Percentiles rank a stretch among this genome's conserved stretches.
phyloP scores from a whole-genome alignment of 768 basidiomycete genomes.

The Tulasnella calospora region DNA sequence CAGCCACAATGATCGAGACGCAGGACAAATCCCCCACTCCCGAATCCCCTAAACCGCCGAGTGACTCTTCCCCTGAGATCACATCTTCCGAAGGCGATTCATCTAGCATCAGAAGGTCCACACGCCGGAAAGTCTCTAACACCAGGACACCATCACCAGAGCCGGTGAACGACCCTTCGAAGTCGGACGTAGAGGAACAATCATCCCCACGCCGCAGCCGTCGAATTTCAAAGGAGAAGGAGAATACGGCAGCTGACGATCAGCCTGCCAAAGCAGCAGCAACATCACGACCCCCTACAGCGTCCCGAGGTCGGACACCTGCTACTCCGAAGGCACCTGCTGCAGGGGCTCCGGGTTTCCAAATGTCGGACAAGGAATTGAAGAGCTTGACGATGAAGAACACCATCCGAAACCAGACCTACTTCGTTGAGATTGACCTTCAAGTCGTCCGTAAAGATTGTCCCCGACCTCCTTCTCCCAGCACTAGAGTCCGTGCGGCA shows the following conservation, averaged over 20 bases:
- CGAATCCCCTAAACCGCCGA: background rate
- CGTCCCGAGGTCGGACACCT: background rate
- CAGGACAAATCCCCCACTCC: background rate
- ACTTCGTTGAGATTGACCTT: constrained; percentile 17
- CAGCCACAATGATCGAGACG: background rate
- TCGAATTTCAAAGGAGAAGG: constrained; percentile 25
- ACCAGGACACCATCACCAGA: background rate
- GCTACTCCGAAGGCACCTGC: background rate
- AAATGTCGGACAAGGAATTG: constrained; percentile 11
- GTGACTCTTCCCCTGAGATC: background rate
- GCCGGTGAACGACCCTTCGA: background rate
- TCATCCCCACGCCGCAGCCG: constrained; percentile 20
- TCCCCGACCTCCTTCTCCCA: constrained; percentile 26
- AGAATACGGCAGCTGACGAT: constrained; percentile 5
- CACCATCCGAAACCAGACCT: constrained; percentile 22
- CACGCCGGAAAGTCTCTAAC: background rate
- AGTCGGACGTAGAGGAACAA: background rate
- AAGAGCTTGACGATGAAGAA: constrained; percentile 23
- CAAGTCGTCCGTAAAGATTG: constrained; percentile 18
- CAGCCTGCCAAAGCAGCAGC: background rate
- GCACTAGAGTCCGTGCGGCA: constrained; percentile 18
- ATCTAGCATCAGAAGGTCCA: background rate
- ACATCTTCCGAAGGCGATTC: background rate
- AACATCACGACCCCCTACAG: background rate
- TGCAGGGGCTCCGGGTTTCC: background rate